A percentile compares a stretch with the other conserved stretches of the same genome.
Conservation (phyloP, 148 eudicot genomes). For the Rhododendron griersonianum region DNA sequence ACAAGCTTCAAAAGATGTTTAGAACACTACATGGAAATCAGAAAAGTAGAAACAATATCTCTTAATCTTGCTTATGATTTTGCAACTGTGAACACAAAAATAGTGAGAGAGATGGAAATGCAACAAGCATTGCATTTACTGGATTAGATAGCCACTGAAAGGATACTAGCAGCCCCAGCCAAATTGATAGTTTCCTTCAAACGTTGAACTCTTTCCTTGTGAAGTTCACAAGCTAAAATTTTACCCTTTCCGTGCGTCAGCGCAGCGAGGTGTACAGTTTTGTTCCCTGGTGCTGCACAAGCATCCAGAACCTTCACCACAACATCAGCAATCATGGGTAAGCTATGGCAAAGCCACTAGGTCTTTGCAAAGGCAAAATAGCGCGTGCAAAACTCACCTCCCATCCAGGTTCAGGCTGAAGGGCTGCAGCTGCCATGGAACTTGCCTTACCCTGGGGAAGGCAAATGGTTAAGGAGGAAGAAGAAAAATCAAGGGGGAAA, state of each 20-base stretch:
- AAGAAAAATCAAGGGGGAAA: slow-evolving; percentile 9
- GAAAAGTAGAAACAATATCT: not conserved
- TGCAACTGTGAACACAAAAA: not conserved
- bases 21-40: not conserved
- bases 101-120: not conserved
- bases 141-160: slow-evolving; percentile 16
- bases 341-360: not conserved
- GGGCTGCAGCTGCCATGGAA: slow-evolving; percentile 92
- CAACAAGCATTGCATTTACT: slow-evolving; percentile 6
- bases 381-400: slow-evolving; percentile 45
- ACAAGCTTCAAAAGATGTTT: not conserved
- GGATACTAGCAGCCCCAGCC: slow-evolving; percentile 98
- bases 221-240: slow-evolving; percentile 83
- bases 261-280: slow-evolving; percentile 90
- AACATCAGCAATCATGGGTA: slow-evolving; percentile 13
- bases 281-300: slow-evolving; percentile 98
- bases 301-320: slow-evolving; percentile 93
- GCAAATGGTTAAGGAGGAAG: not conserved
- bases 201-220: slow-evolving; percentile 65
- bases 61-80: not conserved
- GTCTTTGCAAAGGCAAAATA: not conserved
- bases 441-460: slow-evolving; percentile 79
- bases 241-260: slow-evolving; percentile 84
- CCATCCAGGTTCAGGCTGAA: slow-evolving; percentile 91
- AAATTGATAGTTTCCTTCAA: slow-evolving; percentile 50